Conservation (phyloP, 441 rosid species). For the Erodium texanum region DNA sequence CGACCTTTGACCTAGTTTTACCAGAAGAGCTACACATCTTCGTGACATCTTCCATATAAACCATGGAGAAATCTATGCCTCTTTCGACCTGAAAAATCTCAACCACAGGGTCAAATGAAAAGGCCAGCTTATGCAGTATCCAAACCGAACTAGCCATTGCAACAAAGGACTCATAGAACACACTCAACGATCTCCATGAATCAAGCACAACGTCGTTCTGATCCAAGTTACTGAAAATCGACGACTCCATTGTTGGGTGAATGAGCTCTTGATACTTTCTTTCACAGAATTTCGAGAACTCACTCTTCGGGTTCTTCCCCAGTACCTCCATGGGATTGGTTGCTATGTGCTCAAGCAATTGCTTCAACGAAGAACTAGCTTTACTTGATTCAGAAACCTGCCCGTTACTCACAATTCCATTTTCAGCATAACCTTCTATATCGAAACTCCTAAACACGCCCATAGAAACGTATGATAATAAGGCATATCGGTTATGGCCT, state of each 20-base stretch:
- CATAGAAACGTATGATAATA: constrained; percentile 66
- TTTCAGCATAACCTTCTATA: constrained; percentile 35
- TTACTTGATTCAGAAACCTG: constrained; percentile 14
- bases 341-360: constrained; percentile 43
- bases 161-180: constrained; percentile 49
- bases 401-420: constrained; percentile 30
- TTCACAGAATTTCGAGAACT: constrained; percentile 50
- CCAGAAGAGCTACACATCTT: constrained; percentile 20
- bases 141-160: constrained; percentile 53
- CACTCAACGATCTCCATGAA: constrained; percentile 50
- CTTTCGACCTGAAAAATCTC: constrained; percentile 59
- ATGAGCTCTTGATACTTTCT: constrained; percentile 57
- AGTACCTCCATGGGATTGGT: constrained; percentile 56
- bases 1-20: constrained; percentile 39
- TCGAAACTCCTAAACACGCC: constrained; percentile 73
- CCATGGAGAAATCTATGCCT: constrained; percentile 43
- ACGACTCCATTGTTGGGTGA: constrained; percentile 51
- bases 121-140: constrained; percentile 50
- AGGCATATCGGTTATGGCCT: constrained; percentile 55
- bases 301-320: constrained; percentile 37
- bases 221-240: constrained; percentile 47
- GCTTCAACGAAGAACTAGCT: constrained; percentile 27
- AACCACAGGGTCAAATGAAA: constrained; percentile 49
- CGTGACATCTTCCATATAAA: constrained; percentile 54
- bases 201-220: constrained; percentile 40